Conservation (phyloP, 1,284 basidiomycete species). For the Malassezia equina region DNA sequence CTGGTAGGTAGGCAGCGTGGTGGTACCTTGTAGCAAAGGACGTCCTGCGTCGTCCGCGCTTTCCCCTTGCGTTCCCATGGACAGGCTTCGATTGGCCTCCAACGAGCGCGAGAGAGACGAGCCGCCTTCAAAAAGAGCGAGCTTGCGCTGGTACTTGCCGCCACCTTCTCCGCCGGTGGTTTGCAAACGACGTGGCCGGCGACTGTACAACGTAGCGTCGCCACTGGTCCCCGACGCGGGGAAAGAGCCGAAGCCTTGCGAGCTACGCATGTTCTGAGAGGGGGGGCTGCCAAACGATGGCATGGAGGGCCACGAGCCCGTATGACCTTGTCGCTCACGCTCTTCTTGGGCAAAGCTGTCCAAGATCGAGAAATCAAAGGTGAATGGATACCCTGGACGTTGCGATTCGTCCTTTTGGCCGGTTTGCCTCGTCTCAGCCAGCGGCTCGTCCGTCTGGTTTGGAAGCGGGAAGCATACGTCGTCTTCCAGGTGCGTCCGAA, state of each 20-base stretch:
- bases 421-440: slow-evolving; percentile 6
- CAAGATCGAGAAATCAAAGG: slow-evolving; percentile 37
- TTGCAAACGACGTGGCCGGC: slow-evolving; percentile 34
- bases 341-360: slow-evolving; percentile 41
- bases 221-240: slow-evolving; percentile 25
- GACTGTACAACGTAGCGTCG: slow-evolving; percentile 43
- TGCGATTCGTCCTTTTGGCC: slow-evolving; percentile 10
- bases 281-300: slow-evolving; percentile 15
- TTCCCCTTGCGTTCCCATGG: background rate
- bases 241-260: background rate
- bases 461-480: slow-evolving; percentile 46
- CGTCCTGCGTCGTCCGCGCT: background rate
- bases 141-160: slow-evolving; percentile 60
- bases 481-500: slow-evolving; percentile 21
- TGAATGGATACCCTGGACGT: slow-evolving; percentile 41
- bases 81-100: background rate
- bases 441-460: slow-evolving; percentile 8
- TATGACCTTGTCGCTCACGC: slow-evolving; percentile 28
- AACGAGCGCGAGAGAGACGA: slow-evolving; percentile 25
- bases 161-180: slow-evolving; percentile 20
- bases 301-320: slow-evolving; percentile 13
- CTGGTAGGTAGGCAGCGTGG: slow-evolving; percentile 7
- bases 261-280: background rate
- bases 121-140: slow-evolving; percentile 76
- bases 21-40: slow-evolving; percentile 5